Evolutionary conservation across 176 grass and related monocot genomes (phyloP).

Genomic region (Typha latifolia): DNA sequence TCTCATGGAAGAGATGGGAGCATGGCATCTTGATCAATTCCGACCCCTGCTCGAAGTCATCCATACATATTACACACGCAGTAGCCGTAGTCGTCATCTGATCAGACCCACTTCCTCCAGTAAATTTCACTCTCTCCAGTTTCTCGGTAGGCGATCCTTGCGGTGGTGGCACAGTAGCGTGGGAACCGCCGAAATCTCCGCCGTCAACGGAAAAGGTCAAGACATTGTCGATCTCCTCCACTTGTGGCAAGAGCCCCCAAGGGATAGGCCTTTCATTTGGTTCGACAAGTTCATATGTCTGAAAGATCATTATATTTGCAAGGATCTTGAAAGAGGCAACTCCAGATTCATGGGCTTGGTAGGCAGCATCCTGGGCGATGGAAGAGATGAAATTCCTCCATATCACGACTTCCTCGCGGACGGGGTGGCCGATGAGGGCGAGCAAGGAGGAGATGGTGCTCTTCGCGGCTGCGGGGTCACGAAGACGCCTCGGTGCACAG

Average conservation of each 20-base stretch:
- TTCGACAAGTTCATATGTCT: neutral
- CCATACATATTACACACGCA: neutral
- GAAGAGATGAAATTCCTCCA: neutral
- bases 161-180: neutral
- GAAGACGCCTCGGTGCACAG: neutral
- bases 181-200: neutral
- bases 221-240: neutral
- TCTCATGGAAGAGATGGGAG: constrained; percentile 14
- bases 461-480: neutral
- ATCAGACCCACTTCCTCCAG: neutral
- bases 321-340: neutral
- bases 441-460: neutral
- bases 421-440: neutral
- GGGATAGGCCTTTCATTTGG: no score
- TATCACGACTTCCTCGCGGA: neutral
- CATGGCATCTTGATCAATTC: neutral
- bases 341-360: neutral
- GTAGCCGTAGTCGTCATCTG: neutral
- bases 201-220: neutral
- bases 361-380: neutral
- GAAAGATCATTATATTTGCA: neutral
- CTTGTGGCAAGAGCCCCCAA: neutral
- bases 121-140: neutral
- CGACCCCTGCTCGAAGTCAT: neutral
- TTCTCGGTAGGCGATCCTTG: neutral